Evolutionary conservation across 495 filamentous ascomycete genomes (phyloP), one percentile per base, ranked within the genome.

Genomic region (Penicillium coprophilum): DNA sequence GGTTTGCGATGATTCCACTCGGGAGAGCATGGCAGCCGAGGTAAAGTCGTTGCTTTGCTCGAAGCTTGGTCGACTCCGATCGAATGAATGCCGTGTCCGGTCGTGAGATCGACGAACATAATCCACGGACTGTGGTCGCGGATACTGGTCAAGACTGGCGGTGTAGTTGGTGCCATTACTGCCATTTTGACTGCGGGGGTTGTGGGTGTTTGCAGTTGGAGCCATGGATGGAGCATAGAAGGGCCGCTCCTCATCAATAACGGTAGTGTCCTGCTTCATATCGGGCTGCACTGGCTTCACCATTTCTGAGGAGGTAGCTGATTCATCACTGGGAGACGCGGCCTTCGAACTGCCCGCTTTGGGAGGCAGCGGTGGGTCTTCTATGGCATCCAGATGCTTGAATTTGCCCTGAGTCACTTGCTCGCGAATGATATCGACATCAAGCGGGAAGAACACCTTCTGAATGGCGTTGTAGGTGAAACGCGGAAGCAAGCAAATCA

Each of bases 381-480:
- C 75, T 50, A 70, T 70, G 47, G 80, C 71, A 43, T 88, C 81
- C 27, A 90, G 77, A 66, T 88, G 80, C 59, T 86, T 82, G 71
- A 90, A 97, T 58, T 87, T 85, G 52, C 94, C 94, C 62, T 82
- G 80, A 43, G 83, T 83, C 51, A 94, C 81, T 74, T 96, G 89
- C 72, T 99, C 95, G 30, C 95, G 89, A 63, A 99, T 86, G 63
- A 99, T 96, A 68, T 99, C 95, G 50, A 97, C 85, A 63, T 99
- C 95, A 46, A 83, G 84, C 6, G 95, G 95, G 69, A 90, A 88
- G 75, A 87, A 96, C 39, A 96, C 86, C 72, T 99, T 99, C 71
- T 96, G 93, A 24, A 94, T 71, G 30, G 85, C 73, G 74, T 99
- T 99, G 72, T 87, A 74, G 23, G 85, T 78, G 71, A 97, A 91